A percentile compares a stretch with the other conserved stretches of the same genome.
phyloP scores from a whole-genome alignment of 2,329 filamentous ascomycete species.

The Aspergillus fumigatiaffinis region DNA sequence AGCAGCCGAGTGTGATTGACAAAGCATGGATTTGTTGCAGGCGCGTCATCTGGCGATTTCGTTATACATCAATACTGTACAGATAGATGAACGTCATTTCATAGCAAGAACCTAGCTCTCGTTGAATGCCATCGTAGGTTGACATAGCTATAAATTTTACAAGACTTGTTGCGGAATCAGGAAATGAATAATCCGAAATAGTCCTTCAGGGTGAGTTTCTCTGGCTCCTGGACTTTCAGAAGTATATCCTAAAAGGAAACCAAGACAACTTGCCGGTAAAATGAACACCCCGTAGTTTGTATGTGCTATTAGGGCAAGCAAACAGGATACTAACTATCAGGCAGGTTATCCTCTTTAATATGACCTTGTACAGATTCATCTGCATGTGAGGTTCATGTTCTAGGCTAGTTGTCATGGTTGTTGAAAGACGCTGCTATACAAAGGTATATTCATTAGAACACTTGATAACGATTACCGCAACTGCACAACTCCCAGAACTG shows the following conservation, averaged over 20 bases:
- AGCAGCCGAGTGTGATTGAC: not conserved
- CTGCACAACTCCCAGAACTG: too few species aligned
- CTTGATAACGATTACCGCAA: too few species aligned
- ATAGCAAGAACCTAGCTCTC: not conserved
- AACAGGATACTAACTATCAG: not conserved
- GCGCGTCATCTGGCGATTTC: not conserved
- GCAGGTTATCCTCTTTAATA: not conserved
- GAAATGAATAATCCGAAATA: not conserved
- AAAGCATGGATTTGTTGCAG: not conserved
- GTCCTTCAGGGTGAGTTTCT: too few species aligned
- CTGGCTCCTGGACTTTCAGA: not conserved
- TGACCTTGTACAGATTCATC: not conserved
- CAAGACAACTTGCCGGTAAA: not conserved
- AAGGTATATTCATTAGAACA: too few species aligned
- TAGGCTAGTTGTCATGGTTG: too few species aligned
- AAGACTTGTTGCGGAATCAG: not conserved
- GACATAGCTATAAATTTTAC: not conserved
- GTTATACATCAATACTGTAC: not conserved
- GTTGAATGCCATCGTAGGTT: not conserved
- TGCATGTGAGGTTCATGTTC: not conserved
- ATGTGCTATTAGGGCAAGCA: not conserved
- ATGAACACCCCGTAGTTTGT: not conserved
- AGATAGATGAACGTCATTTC: not conserved
- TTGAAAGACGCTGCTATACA: too few species aligned
- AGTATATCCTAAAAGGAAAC: not conserved